Evolutionary conservation across 2,329 filamentous ascomycete genomes (phyloP).

Genomic region (Aspergillus fijiensis): DNA sequence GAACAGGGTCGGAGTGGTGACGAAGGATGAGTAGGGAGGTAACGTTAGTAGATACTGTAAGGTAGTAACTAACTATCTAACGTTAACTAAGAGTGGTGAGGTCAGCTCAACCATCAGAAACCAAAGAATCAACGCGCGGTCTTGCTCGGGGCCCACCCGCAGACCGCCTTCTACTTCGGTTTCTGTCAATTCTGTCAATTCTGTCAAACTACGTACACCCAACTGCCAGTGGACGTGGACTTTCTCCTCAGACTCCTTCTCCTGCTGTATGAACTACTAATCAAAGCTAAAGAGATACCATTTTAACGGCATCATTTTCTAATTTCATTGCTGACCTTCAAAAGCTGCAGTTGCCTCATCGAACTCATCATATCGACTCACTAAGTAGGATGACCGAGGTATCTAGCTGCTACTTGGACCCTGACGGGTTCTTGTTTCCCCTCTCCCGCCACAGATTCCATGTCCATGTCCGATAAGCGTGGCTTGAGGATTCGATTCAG

Average conservation of each 20-base stretch:
- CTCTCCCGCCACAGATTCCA: background rate
- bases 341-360: too few relatives aligned
- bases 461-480: background rate
- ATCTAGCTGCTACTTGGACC: background rate
- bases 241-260: too few relatives aligned
- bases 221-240: too few relatives aligned
- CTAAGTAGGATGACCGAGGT: background rate
- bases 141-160: background rate
- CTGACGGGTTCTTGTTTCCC: background rate
- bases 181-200: background rate
- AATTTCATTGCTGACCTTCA: too few relatives aligned
- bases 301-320: background rate
- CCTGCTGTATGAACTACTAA: background rate
- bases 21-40: background rate
- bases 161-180: background rate
- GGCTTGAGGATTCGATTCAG: background rate
- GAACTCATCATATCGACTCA: too few relatives aligned
- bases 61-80: background rate
- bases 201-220: background rate
- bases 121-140: too few relatives aligned
- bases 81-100: conserved; percentile 15
- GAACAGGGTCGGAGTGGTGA: too few relatives aligned
- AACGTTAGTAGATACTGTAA: background rate
- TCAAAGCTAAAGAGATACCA: background rate
- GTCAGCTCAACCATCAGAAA: background rate